Evolutionary conservation across 2,329 filamentous ascomycete species (phyloP).

Genomic region (Zymoseptoria passerinii): DNA sequence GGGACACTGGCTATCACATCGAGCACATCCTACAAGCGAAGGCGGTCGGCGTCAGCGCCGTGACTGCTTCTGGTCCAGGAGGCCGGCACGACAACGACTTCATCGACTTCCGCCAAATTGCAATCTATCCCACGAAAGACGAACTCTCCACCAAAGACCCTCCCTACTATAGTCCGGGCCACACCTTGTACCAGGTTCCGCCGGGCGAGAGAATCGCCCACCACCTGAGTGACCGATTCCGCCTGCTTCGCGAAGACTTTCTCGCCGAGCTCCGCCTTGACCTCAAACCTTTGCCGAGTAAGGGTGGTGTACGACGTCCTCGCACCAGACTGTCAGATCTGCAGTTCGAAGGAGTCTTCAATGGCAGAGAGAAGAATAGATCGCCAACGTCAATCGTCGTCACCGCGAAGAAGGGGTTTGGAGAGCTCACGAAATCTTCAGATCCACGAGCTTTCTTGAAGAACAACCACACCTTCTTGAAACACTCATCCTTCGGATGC

Average conservation of each 20-base stretch:
- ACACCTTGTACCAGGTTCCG: slow-evolving; percentile 40
- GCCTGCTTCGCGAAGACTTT: slow-evolving; percentile 63
- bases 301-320: slow-evolving; percentile 40
- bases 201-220: slow-evolving; percentile 33
- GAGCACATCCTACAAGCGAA: slow-evolving; percentile 30
- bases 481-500: slow-evolving; percentile 54
- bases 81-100: slow-evolving; percentile 69
- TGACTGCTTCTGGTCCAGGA: slow-evolving; percentile 38
- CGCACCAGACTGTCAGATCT: slow-evolving; percentile 35
- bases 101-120: slow-evolving; percentile 50
- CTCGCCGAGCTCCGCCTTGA: slow-evolving; percentile 57
- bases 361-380: slow-evolving; percentile 3
- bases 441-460: slow-evolving; percentile 41
- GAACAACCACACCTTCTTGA: slow-evolving; percentile 45
- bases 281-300: slow-evolving; percentile 43
- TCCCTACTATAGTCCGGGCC: slow-evolving; percentile 49
- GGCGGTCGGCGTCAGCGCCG: slow-evolving; percentile 6
- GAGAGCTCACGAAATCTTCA: neutral
- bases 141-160: slow-evolving; percentile 49
- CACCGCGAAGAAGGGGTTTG: slow-evolving; percentile 1
- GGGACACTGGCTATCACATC: slow-evolving; percentile 36
- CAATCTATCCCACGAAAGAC: slow-evolving; percentile 57
- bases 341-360: slow-evolving; percentile 19
- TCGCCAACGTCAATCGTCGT: slow-evolving; percentile 3
- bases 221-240: slow-evolving; percentile 64